Conservation (phyloP, 2,329 filamentous ascomycete species). For the Colletotrichum horii region DNA sequence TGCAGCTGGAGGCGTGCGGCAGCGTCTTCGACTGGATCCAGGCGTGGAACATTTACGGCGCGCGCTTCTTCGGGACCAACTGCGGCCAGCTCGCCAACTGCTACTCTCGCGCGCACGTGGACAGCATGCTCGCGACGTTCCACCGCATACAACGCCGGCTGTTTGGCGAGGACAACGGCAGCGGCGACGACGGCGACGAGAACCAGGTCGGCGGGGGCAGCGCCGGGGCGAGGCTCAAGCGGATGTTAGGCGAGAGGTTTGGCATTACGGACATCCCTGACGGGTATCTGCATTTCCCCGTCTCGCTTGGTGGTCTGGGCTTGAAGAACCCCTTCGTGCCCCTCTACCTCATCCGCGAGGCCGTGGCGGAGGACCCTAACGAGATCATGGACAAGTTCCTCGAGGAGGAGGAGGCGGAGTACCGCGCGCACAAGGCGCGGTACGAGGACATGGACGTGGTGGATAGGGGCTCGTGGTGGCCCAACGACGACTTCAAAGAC, state of each 20-base stretch:
- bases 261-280: slow-evolving; percentile 39
- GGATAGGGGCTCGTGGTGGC: slow-evolving; percentile 7
- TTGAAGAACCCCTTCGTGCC: slow-evolving; percentile 38
- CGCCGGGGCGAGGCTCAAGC: slow-evolving; percentile 49
- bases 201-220: not conserved
- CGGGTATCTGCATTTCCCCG: slow-evolving; percentile 45
- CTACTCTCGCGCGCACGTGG: slow-evolving; percentile 59
- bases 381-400: slow-evolving; percentile 30
- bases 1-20: slow-evolving; percentile 56
- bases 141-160: slow-evolving; percentile 55
- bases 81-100: slow-evolving; percentile 61
- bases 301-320: slow-evolving; percentile 43
- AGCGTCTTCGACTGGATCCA: slow-evolving; percentile 64
- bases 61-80: slow-evolving; percentile 61
- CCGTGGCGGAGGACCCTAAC: slow-evolving; percentile 27
- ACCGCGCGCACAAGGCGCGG: slow-evolving; percentile 31
- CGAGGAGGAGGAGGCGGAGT: slow-evolving; percentile 37
- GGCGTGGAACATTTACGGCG: slow-evolving; percentile 64
- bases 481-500: slow-evolving; percentile 16
- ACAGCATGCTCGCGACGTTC: slow-evolving; percentile 58
- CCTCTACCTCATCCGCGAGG: slow-evolving; percentile 30
- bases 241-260: slow-evolving; percentile 55
- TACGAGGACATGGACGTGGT: slow-evolving; percentile 32
- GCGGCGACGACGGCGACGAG: not conserved
- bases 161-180: slow-evolving; percentile 40